These are phyloP conservation scores for Penicillium sp. DNA, from an alignment of 2,329 filamentous ascomycete species.

Conservation along the genomic window DNA sequence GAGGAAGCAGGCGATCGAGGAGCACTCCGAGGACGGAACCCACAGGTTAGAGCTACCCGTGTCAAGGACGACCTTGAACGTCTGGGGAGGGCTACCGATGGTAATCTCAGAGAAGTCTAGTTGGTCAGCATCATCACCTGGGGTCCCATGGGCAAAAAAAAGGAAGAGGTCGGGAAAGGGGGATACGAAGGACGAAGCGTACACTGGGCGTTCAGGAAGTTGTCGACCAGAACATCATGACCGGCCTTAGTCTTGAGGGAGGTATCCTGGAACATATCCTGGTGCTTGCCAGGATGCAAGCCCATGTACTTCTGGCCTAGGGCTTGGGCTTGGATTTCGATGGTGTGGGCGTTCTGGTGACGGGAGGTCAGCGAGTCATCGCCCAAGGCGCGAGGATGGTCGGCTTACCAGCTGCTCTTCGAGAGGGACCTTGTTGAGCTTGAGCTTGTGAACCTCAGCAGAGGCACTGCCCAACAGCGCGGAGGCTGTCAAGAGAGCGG, in stretches of 20 bases:
- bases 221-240: conserved; percentile 85
- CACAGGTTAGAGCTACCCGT: conserved; percentile 99
- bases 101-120: conserved; percentile 95
- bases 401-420: conserved; percentile 81
- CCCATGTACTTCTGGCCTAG: conserved; percentile 98
- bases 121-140: conserved; percentile 13
- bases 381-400: conserved; percentile 6
- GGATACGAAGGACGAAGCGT: conserved; percentile 45
- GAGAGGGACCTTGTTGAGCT: conserved; percentile 93
- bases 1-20: conserved; percentile 95
- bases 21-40: conserved; percentile 88
- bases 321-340: conserved; percentile 75
- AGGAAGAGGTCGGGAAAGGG: neutral
- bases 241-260: conserved; percentile 62
- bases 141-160: neutral
- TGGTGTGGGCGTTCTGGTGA: conserved; percentile 67
- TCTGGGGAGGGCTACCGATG: conserved; percentile 86
- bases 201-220: conserved; percentile 99
- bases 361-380: conserved; percentile 14
- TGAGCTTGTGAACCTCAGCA: conserved; percentile 90
- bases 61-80: conserved; percentile 97
- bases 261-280: conserved; percentile 75
- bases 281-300: conserved; percentile 64
- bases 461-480: conserved; percentile 78
- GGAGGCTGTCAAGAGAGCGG: conserved; percentile 72